Conservation (phyloP, 495 filamentous ascomycete genomes). For the Aspergillus leporis region DNA sequence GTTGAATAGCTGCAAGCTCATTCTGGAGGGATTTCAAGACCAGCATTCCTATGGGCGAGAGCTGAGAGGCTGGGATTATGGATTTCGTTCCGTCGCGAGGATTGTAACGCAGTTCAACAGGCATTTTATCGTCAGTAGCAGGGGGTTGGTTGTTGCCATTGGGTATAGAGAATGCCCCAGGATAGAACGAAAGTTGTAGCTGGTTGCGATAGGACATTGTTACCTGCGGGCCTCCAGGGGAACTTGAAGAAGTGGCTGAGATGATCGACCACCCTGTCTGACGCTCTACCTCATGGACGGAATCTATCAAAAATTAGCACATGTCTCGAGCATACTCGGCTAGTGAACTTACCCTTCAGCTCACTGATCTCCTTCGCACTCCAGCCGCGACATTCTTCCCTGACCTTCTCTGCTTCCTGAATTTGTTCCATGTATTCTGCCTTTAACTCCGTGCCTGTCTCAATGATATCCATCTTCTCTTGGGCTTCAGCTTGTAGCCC, state of each 20-base stretch:
- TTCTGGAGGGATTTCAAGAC: conserved; percentile 41
- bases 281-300: conserved; percentile 66
- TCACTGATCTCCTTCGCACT: conserved; percentile 72
- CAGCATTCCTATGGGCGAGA: conserved; percentile 38
- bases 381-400: conserved; percentile 88
- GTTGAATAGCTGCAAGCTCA: conserved; percentile 34
- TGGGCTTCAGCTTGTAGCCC: conserved; percentile 63
- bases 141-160: conserved; percentile 8
- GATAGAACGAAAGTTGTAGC: conserved; percentile 75
- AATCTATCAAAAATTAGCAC: conserved; percentile 46
- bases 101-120: conserved; percentile 32
- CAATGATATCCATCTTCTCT: conserved; percentile 62
- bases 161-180: conserved; percentile 53
- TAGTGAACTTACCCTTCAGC: conserved; percentile 61
- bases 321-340: background rate
- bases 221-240: conserved; percentile 51
- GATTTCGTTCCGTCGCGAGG: conserved; percentile 19
- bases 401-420: conserved; percentile 76
- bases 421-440: conserved; percentile 71
- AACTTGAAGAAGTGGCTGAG: conserved; percentile 50
- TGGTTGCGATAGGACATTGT: conserved; percentile 79
- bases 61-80: conserved; percentile 5
- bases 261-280: conserved; percentile 76
- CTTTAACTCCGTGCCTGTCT: conserved; percentile 61
- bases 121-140: conserved; percentile 19